Evolutionary conservation across 106 monocot species (phyloP).

Genomic region (Chionographis japonica): DNA sequence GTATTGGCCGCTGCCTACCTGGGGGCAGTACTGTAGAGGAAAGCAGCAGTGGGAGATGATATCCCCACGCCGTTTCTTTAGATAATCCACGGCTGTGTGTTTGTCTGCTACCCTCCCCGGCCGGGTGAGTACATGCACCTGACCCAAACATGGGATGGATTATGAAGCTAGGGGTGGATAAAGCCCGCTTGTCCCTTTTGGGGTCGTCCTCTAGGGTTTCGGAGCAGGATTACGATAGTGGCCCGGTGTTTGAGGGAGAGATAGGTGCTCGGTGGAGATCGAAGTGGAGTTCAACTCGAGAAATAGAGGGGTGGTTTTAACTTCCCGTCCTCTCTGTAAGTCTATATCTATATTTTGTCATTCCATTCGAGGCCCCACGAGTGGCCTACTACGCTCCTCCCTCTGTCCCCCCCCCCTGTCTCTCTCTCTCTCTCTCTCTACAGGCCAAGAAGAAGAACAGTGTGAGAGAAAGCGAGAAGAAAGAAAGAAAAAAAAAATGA

Average conservation of each 20-base stretch:
- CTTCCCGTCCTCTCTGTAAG: too few species aligned
- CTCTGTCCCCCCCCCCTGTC: neutral
- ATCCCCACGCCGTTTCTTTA: too few species aligned
- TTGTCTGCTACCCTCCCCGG: too few species aligned
- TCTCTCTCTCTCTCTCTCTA: neutral
- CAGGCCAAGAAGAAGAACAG: neutral
- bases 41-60: neutral
- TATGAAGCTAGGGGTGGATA: neutral
- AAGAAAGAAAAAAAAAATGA: neutral
- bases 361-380: slow-evolving; percentile 53
- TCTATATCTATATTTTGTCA: slow-evolving; percentile 3
- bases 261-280: too few species aligned
- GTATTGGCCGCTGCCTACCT: slow-evolving; percentile 14
- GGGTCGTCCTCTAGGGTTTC: neutral
- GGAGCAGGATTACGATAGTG: neutral
- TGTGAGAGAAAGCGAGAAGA: neutral
- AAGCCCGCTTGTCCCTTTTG: neutral
- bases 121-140: too few species aligned
- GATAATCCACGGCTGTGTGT: too few species aligned
- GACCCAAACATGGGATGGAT: too few species aligned
- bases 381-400: slow-evolving; percentile 19
- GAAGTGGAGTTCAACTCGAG: too few species aligned
- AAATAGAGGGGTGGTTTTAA: too few species aligned
- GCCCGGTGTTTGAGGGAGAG: too few species aligned
- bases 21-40: neutral